These are phyloP conservation scores for Colletotrichum lindemuthianum DNA, from an alignment of 2,329 filamentous ascomycete species.

Conservation along the genomic window DNA sequence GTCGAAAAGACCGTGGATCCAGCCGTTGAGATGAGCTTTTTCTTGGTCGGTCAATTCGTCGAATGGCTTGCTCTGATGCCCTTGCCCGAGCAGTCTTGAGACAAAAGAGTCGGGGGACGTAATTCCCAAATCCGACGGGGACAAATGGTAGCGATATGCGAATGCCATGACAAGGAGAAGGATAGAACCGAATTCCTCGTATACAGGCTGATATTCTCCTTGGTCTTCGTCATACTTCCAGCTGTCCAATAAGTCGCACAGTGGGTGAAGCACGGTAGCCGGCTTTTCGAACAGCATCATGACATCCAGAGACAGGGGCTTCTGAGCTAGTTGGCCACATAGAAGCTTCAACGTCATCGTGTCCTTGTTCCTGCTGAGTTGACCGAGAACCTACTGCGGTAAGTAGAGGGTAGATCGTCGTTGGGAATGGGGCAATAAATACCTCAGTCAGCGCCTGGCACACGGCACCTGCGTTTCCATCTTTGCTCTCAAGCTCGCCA, in stretches of 20 bases:
- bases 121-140: conserved; percentile 70
- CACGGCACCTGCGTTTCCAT: conserved; percentile 90
- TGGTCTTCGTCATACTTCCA: conserved; percentile 88
- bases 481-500: conserved; percentile 85
- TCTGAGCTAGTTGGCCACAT: conserved; percentile 78
- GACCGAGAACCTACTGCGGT: conserved; percentile 68
- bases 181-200: conserved; percentile 85
- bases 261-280: conserved; percentile 73
- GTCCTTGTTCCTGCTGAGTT: conserved; percentile 77
- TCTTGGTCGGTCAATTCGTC: conserved; percentile 73
- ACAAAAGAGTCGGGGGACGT: conserved; percentile 72
- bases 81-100: conserved; percentile 70
- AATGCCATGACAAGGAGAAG: conserved; percentile 79
- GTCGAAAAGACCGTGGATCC: conserved; percentile 82
- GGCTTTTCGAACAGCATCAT: conserved; percentile 80
- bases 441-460: conserved; percentile 81
- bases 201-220: conserved; percentile 84
- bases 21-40: conserved; percentile 73
- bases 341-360: conserved; percentile 83
- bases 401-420: conserved; percentile 1
- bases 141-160: conserved; percentile 78
- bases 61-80: conserved; percentile 64
- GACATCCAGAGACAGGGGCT: conserved; percentile 77
- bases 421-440: conserved; percentile 37
- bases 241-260: conserved; percentile 79